phyloP scores from a whole-genome alignment of 106 monocot genomes.

The Dendrobium catenatum region DNA sequence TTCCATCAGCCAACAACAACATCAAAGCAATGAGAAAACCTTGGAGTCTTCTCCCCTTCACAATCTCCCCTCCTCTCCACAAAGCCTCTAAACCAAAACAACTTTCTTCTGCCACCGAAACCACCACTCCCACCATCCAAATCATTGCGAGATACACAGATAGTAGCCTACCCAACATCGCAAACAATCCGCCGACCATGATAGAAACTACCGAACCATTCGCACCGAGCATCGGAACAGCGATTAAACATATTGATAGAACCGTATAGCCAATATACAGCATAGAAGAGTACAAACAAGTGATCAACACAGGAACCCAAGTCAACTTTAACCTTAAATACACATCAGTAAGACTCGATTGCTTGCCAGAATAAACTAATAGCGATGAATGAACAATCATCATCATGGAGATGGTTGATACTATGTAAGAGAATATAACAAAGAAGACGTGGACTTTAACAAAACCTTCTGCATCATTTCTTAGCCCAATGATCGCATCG shows the following conservation, averaged over 20 bases:
- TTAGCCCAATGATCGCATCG: conserved; percentile 2
- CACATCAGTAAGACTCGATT: neutral
- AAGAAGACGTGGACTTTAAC: neutral
- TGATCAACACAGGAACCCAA: conserved; percentile 9
- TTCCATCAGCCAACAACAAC: neutral
- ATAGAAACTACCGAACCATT: neutral
- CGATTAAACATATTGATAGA: conserved; percentile 8
- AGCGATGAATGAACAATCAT: conserved; percentile 6
- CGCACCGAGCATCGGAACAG: conserved; percentile 7
- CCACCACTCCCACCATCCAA: conserved; percentile 25
- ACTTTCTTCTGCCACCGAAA: conserved; percentile 16
- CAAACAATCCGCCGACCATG: neutral
- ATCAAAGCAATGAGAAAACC: conserved; percentile 13
- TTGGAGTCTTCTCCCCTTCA: conserved; percentile 11
- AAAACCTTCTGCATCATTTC: conserved; percentile 2
- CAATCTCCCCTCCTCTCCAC: conserved; percentile 12
- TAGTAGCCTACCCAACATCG: neutral
- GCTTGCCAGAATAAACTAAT: conserved; percentile 6
- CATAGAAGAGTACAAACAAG: conserved; percentile 16
- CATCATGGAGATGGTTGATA: conserved; percentile 12
- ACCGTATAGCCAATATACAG: conserved; percentile 8
- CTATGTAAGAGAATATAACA: neutral
- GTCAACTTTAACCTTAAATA: neutral
- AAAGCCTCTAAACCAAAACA: conserved; percentile 21
- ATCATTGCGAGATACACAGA: conserved; percentile 14